phyloP scores from a whole-genome alignment of 495 filamentous ascomycete species.

The Tricharina praecox region DNA sequence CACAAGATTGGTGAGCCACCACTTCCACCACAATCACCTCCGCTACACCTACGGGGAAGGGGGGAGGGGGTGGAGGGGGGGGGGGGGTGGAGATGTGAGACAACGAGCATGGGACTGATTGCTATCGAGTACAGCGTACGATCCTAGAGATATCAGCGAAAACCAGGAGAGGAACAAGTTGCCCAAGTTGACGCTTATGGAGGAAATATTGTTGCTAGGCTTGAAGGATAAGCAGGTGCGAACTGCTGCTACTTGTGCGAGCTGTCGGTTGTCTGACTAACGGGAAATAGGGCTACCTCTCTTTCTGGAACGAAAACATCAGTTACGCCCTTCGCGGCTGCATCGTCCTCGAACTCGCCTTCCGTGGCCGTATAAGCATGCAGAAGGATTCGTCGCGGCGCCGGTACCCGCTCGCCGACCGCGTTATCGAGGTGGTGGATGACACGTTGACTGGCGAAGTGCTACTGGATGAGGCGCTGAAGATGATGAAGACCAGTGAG shows the following conservation, averaged over 20 bases:
- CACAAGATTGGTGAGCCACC: conserved; percentile 55
- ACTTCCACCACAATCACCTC: no score
- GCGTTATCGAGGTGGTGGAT: conserved; percentile 89
- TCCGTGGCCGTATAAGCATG: conserved; percentile 94
- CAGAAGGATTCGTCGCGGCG: conserved; percentile 87
- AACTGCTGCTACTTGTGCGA: no score
- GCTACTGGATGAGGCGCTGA: conserved; percentile 89
- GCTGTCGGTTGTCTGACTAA: no score
- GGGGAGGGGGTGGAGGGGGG: no score
- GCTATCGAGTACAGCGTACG: conserved; percentile 54
- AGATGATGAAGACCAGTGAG: conserved; percentile 99
- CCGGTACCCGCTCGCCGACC: conserved; percentile 80
- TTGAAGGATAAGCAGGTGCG: conserved; percentile 96
- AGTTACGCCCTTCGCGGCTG: conserved; percentile 93
- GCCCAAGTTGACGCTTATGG: conserved; percentile 95
- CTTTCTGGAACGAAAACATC: conserved; percentile 99
- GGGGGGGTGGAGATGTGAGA: background rate
- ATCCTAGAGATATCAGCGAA: conserved; percentile 93
- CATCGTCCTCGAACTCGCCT: conserved; percentile 92
- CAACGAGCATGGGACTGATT: conserved; percentile 4
- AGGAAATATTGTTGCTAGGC: conserved; percentile 85
- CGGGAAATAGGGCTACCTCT: conserved; percentile 65
- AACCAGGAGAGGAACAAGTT: conserved; percentile 92
- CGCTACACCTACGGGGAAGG: no score
- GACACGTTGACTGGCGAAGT: conserved; percentile 95